Evolutionary conservation across 441 rosid species (phyloP), one percentile per base, ranked within the genome.

Genomic region (Erodium trifolium): DNA sequence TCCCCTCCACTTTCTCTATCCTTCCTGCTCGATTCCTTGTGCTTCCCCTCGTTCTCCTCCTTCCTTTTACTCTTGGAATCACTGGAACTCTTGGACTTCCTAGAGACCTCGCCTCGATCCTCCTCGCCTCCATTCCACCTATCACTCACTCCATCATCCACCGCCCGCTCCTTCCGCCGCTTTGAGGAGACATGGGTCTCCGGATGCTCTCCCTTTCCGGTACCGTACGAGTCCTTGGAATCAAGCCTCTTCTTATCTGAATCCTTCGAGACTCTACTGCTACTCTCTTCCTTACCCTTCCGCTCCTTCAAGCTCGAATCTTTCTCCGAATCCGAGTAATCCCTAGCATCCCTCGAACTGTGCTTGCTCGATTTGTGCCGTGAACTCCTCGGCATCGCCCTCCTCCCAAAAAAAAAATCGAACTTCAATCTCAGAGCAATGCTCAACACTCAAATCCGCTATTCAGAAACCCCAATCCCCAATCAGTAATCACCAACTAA

Each of bases 331-430:
- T 92, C 99, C 9, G 97, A 95, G 75, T 83, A 88, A 11, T 93
- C 98, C 75, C 87, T 81, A 9, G 83, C 82, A 71, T 91, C 98
- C 76, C 80, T 82, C 65, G 87, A 81, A 57, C 91, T 83, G 74
- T 87, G 93, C 82, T 88, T 94, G 81, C 97, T 88, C 74, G 98
- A 90, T 85, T 89, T 94, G 82, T 92, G 98, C 78, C 98, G 84
- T 37, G 98, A 86, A 80, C 96, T 87, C 76, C 88, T 78, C 72
- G 97, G 87, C 99, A 95, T 92, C 88, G 62, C 83, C 70, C 49
- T 2, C 70, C 23, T 29, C n/a, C 64, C 39, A 19, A 69, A 45
- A 31, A 45, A 45, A 72, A 76, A 63, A 31, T 14, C 14, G 23
- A 43, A 18, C 72, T 34, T 10, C 18, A 49, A 49, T 49, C 57